Evolutionary conservation across 1,284 basidiomycete genomes (phyloP).

Genomic region (Ganoderma leucocontextum): DNA sequence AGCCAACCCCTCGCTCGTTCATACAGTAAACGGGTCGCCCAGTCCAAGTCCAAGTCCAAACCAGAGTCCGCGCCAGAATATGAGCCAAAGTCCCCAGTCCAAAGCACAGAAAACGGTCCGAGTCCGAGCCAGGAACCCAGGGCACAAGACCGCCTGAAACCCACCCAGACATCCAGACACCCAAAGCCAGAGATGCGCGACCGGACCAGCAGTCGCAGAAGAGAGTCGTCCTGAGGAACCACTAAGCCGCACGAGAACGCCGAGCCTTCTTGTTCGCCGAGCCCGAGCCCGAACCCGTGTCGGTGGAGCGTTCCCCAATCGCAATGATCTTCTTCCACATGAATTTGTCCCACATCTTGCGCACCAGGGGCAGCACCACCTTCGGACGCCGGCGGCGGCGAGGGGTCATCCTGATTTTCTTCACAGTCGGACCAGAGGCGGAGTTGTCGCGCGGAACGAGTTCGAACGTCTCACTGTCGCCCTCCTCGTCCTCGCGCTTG

Average conservation of each 20-base stretch:
- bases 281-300: background rate
- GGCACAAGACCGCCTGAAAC: background rate
- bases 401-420: background rate
- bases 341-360: background rate
- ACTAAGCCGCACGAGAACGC: background rate
- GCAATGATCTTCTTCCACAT: background rate
- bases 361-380: background rate
- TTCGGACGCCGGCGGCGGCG: background rate
- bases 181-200: background rate
- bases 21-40: background rate
- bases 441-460: background rate
- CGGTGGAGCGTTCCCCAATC: background rate
- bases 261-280: background rate
- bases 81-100: background rate
- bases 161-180: background rate
- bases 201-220: background rate
- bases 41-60: background rate
- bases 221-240: background rate
- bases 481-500: conserved; percentile 2
- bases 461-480: background rate
- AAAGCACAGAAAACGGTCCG: background rate
- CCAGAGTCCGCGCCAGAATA: background rate
- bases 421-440: background rate
- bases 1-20: conserved; percentile 3
- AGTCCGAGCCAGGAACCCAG: background rate